A percentile compares a stretch with the other conserved stretches of the same genome.
These are phyloP conservation scores for Phylloporus rhodoxanthus DNA, from an alignment of 768 basidiomycete species.

Conservation along the genomic window DNA sequence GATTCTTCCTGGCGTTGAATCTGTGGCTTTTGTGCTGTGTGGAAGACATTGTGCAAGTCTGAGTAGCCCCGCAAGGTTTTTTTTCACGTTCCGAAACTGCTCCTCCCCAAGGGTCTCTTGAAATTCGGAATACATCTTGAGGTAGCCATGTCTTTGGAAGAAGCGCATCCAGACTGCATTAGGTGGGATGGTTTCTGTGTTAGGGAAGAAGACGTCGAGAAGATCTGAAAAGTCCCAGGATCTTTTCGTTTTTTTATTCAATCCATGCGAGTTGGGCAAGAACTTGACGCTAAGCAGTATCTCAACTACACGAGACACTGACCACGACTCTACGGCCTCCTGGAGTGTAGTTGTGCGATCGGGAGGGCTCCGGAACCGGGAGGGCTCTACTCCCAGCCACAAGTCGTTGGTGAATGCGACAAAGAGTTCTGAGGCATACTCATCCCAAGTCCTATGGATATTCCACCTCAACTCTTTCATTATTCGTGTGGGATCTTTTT, in stretches of 20 bases:
- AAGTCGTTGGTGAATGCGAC: conserved; percentile 1
- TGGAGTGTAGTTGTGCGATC: neutral
- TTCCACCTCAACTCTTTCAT: neutral
- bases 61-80: neutral
- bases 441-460: neutral
- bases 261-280: conserved; percentile 3
- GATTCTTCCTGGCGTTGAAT: neutral
- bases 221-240: conserved; percentile 2
- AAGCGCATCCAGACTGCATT: conserved; percentile 4
- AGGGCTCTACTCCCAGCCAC: neutral
- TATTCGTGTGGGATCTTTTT: neutral
- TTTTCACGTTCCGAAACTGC: neutral
- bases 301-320: neutral
- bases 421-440: neutral
- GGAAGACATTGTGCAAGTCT: conserved; percentile 3
- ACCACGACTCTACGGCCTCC: conserved; percentile 2
- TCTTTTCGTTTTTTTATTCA: neutral
- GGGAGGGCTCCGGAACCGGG: neutral
- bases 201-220: conserved; percentile 1
- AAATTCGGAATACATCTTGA: neutral
- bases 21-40: neutral
- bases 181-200: neutral
- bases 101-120: neutral
- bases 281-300: conserved; percentile 1
- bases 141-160: neutral